These are phyloP conservation scores for Auriscalpium microsporum DNA, from an alignment of 768 basidiomycete species.

Conservation along the genomic window DNA sequence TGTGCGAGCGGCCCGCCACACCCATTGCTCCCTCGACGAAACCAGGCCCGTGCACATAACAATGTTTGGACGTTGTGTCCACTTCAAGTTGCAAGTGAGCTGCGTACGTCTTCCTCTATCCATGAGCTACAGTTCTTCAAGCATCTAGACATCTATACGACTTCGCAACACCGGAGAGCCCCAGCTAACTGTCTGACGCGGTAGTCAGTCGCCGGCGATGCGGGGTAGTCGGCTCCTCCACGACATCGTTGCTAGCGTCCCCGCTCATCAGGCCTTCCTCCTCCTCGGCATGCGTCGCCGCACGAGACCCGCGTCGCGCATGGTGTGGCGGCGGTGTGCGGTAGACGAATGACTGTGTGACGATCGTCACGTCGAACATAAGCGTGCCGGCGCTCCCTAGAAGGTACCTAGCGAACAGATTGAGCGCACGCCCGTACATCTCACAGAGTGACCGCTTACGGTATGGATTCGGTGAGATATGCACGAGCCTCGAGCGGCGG, in stretches of 20 bases:
- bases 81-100: too few relatives aligned
- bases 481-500: slow-evolving; percentile 52
- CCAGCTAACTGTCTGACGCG: background rate
- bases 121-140: too few relatives aligned
- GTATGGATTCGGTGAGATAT: slow-evolving; percentile 75
- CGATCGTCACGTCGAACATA: slow-evolving; percentile 87
- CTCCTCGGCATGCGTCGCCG: slow-evolving; percentile 16
- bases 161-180: too few relatives aligned
- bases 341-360: slow-evolving; percentile 79
- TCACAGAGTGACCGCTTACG: slow-evolving; percentile 39
- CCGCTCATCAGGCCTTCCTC: slow-evolving; percentile 16
- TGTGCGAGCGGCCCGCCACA: too few relatives aligned
- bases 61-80: too few relatives aligned
- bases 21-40: too few relatives aligned
- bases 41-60: too few relatives aligned
- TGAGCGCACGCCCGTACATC: background rate
- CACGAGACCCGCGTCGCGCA: slow-evolving; percentile 12
- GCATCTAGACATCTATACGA: too few relatives aligned
- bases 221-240: slow-evolving; percentile 9
- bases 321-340: slow-evolving; percentile 34
- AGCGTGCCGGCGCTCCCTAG: slow-evolving; percentile 91
- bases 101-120: too few relatives aligned
- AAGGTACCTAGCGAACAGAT: slow-evolving; percentile 55
- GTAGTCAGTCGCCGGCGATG: slow-evolving; percentile 12
- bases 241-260: background rate